Evolutionary conservation across 2,329 filamentous ascomycete genomes (phyloP).

Genomic region (Gaeumannomyces sp.): DNA sequence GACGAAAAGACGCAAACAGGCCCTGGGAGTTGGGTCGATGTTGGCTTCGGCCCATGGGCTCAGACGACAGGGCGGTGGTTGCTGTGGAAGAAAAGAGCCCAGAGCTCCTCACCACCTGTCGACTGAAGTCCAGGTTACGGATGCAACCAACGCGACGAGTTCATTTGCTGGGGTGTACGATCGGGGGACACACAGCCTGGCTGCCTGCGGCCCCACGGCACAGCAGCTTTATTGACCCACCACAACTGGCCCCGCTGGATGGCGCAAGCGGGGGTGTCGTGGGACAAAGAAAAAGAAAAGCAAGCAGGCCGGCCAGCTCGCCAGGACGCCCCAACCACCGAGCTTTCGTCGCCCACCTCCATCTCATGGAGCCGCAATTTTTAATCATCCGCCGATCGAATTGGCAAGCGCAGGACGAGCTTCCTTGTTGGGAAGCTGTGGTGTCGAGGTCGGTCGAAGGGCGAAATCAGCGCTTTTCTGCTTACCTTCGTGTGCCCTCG

Average conservation of each 20-base stretch:
- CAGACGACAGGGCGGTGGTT: background rate
- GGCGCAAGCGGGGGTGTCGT: background rate
- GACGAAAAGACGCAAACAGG: background rate
- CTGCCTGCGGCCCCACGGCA: background rate
- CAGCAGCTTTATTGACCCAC: slow-evolving; percentile 1
- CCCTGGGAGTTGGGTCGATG: no score
- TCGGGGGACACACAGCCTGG: background rate
- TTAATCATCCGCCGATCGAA: background rate
- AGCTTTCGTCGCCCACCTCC: background rate
- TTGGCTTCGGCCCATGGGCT: no score
- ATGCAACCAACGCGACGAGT: background rate
- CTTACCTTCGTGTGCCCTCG: no score
- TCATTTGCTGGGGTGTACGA: background rate
- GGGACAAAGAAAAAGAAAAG: background rate
- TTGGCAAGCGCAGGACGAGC: background rate
- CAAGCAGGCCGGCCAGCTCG: no score
- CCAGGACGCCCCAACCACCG: background rate
- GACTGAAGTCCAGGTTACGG: background rate
- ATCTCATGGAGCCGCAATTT: background rate
- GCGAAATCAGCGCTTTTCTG: background rate
- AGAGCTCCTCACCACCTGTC: background rate
- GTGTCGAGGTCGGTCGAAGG: background rate
- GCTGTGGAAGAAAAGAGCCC: background rate
- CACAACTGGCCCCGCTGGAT: background rate
- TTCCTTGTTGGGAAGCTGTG: background rate